Conservation (phyloP, 192 early-diverging fungal genomes). For the Coemansia sp. region DNA sequence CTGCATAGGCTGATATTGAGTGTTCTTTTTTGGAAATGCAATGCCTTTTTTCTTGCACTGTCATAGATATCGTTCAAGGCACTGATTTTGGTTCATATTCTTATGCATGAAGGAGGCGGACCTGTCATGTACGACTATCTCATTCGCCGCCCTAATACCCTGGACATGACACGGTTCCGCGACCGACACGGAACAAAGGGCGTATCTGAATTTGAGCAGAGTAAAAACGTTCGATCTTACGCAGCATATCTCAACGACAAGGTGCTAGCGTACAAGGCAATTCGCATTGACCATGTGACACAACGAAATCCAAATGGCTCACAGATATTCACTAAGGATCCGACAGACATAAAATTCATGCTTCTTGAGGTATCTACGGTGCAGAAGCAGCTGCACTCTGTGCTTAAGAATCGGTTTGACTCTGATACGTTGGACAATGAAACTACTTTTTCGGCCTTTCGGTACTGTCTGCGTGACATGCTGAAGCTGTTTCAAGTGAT, state of each 20-base stretch:
- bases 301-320: conserved; percentile 42
- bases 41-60: not conserved
- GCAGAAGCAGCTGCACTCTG: conserved; percentile 53
- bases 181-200: conserved; percentile 55
- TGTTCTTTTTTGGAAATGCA: not conserved
- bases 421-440: conserved; percentile 56
- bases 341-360: conserved; percentile 45
- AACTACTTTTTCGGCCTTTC: conserved; percentile 53
- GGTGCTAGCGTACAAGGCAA: conserved; percentile 50
- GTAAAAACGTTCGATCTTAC: conserved; percentile 56
- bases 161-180: conserved; percentile 55
- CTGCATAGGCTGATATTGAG: not conserved
- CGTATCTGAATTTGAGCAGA: conserved; percentile 56
- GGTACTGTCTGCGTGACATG: conserved; percentile 54
- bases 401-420: conserved; percentile 56
- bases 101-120: conserved; percentile 53
- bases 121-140: conserved; percentile 47
- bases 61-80: conserved; percentile 55
- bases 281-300: conserved; percentile 52
- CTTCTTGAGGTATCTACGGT: conserved; percentile 54
- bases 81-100: conserved; percentile 54
- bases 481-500: conserved; percentile 60
- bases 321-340: conserved; percentile 44
- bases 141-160: conserved; percentile 33
- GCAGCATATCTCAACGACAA: conserved; percentile 54